Base-by-base conservation (phyloP, 139 green algal genomes). In the Micromonas commoda region DNA sequence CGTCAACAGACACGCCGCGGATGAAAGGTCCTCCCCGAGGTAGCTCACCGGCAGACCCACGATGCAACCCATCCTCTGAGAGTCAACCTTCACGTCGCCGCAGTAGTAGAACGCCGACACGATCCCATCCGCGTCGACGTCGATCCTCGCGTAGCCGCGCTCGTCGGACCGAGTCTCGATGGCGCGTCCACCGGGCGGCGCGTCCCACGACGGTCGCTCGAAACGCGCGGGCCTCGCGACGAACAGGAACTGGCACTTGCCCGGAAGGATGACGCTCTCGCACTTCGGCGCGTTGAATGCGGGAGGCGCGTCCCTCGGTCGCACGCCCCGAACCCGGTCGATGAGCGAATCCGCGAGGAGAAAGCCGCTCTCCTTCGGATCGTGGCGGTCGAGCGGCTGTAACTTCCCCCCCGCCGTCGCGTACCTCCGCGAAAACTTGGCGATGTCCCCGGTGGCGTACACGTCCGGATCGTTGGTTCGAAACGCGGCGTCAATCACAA, bases 401-500 rank as follows among this genome's bases (percentile, higher is more conserved):
- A 57, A n/a, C n/a, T n/a, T n/a, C n/a, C n/a, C 9, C 45, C 9
- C 45, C 9, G 9, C 45, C 45, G 45, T 16, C 9, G 9, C 80
- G 72, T 77, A 83, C 16, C 70, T 73, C 0, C 86, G 80, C 2
- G 86, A 90, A 37, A 91, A 88, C 73, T 89, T 89, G 29, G 87
- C 85, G 3, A 81, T 26, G 0, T 85, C 79, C 16, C 89, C 89
- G 3, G 82, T 86, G 3, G 79, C 89, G 65, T 86, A 89, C 67
- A 92, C 88, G 68, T 69, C 33, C 16, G 76, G 35, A 65, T 91
- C 87, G 65, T 80, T 88, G 26, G 86, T 91, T 29, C 81, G 61
- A 77, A 90, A 91, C n/a, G 32, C 29, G 2, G 39, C 79, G 78
- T 92, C 87, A 21, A 92, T 86, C 20, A 92, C 87, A n/a, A 92